These are phyloP conservation scores for Sisymbrium irio DNA, from an alignment of 345 rosid genomes.

Conservation along the genomic window DNA sequence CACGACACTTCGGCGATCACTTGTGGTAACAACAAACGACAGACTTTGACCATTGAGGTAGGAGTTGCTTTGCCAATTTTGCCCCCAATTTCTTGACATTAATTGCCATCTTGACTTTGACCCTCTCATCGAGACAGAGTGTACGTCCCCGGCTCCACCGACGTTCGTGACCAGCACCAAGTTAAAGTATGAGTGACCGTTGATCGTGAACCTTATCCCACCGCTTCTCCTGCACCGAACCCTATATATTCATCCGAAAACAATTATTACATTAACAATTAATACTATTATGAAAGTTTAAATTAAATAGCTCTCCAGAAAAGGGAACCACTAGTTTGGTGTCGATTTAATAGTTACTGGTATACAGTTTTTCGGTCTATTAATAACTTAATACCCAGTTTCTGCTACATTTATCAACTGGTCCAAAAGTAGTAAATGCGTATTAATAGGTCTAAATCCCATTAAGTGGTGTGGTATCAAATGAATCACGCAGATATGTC, in stretches of 20 bases:
- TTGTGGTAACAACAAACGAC: conserved; percentile 62
- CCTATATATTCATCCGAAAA: conserved; percentile 22
- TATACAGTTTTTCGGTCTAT: neutral
- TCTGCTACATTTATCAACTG: conserved; percentile 28
- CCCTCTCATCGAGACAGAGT: conserved; percentile 59
- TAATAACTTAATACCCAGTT: conserved; percentile 8
- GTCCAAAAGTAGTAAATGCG: conserved; percentile 22
- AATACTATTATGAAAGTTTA: neutral
- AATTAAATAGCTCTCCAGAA: neutral
- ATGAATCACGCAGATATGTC: neutral
- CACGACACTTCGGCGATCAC: conserved; percentile 57
- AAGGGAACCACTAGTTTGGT: neutral
- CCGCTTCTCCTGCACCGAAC: conserved; percentile 68
- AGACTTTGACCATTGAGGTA: conserved; percentile 68
- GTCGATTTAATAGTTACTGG: neutral
- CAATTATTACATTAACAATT: neutral
- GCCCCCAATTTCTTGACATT: conserved; percentile 89
- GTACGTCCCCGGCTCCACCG: conserved; percentile 77
- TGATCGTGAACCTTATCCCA: conserved; percentile 69
- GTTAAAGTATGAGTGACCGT: conserved; percentile 81
- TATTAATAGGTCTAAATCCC: conserved; percentile 9
- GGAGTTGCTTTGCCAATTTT: conserved; percentile 86
- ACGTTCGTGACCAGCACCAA: conserved; percentile 67
- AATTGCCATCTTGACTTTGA: conserved; percentile 61
- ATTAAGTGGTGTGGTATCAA: neutral